Percentiles rank a stretch among this genome's conserved stretches.
phyloP scores from a whole-genome alignment of 768 basidiomycete genomes.

The Pleurotus cornucopiae region DNA sequence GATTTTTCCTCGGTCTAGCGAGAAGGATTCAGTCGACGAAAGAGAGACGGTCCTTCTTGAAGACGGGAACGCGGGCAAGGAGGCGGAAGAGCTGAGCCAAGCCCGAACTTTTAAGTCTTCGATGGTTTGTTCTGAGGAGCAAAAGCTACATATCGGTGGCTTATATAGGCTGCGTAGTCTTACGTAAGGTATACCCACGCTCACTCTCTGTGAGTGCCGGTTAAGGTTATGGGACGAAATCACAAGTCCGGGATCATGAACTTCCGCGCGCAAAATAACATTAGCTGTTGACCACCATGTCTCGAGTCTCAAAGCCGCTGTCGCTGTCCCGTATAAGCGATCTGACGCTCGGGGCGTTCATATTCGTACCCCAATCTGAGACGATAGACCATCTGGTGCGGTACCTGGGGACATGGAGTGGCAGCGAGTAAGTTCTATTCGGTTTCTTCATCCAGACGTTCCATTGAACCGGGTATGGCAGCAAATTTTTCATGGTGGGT shows the following conservation, averaged over 20 bases:
- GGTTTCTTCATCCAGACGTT: conserved; percentile 7
- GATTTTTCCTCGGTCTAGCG: conserved; percentile 42
- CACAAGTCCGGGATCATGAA: background rate
- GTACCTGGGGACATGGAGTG: conserved; percentile 80
- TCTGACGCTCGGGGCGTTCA: conserved; percentile 59
- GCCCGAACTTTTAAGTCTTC: conserved; percentile 95
- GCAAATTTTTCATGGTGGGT: conserved; percentile 73
- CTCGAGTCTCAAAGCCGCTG: conserved; percentile 39
- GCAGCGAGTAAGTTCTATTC: conserved; percentile 68
- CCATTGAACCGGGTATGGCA: conserved; percentile 22
- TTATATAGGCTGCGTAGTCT: conserved; percentile 27
- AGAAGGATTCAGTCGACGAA: conserved; percentile 26
- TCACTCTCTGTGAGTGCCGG: conserved; percentile 4
- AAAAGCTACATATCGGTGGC: background rate
- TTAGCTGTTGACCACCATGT: conserved; percentile 33
- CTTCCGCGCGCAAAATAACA: background rate
- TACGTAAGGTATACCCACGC: conserved; percentile 42
- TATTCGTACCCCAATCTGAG: conserved; percentile 52
- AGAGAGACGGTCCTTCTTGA: conserved; percentile 53
- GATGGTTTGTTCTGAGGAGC: conserved; percentile 59
- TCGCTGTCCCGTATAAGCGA: conserved; percentile 56
- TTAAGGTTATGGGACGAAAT: background rate
- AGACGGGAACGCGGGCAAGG: conserved; percentile 95
- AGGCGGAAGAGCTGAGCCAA: conserved; percentile 76
- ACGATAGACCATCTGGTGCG: conserved; percentile 69